Conservation (phyloP, 2,329 filamentous ascomycete species). For the Bipolaris zeicola region DNA sequence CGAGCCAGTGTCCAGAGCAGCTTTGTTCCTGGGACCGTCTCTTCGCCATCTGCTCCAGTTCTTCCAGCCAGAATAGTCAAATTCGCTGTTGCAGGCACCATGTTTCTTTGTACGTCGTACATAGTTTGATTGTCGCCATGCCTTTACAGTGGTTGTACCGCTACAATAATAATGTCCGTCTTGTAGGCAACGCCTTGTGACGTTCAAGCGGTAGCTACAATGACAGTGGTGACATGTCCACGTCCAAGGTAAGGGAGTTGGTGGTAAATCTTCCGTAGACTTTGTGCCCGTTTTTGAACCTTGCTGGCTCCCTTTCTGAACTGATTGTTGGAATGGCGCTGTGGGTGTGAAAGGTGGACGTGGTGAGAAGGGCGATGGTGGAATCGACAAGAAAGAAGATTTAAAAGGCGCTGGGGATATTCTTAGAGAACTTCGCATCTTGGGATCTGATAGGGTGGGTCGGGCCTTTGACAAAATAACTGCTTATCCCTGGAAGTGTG, state of each 20-base stretch:
- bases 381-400: constrained; percentile 52
- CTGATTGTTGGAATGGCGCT: background rate
- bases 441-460: background rate
- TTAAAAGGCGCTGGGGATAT: constrained; percentile 51
- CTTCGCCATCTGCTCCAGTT: constrained; percentile 53
- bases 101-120: constrained; percentile 33
- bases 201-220: constrained; percentile 54
- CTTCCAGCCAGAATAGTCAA: constrained; percentile 61
- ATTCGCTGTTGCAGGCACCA: constrained; percentile 56
- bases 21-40: constrained; percentile 9
- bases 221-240: constrained; percentile 62
- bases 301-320: background rate
- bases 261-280: constrained; percentile 24
- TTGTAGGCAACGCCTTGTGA: constrained; percentile 59
- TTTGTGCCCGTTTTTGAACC: constrained; percentile 22
- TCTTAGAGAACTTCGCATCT: constrained; percentile 9
- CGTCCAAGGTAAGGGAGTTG: constrained; percentile 52
- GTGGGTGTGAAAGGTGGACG: constrained; percentile 30
- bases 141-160: constrained; percentile 50
- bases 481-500: background rate
- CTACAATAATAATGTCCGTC: constrained; percentile 62
- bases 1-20: background rate
- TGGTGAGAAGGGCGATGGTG: constrained; percentile 53
- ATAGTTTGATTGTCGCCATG: constrained; percentile 28
- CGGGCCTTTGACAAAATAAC: background rate